Base-by-base conservation (phyloP, 345 rosid species). In the Arabidopsis arenosa region DNA sequence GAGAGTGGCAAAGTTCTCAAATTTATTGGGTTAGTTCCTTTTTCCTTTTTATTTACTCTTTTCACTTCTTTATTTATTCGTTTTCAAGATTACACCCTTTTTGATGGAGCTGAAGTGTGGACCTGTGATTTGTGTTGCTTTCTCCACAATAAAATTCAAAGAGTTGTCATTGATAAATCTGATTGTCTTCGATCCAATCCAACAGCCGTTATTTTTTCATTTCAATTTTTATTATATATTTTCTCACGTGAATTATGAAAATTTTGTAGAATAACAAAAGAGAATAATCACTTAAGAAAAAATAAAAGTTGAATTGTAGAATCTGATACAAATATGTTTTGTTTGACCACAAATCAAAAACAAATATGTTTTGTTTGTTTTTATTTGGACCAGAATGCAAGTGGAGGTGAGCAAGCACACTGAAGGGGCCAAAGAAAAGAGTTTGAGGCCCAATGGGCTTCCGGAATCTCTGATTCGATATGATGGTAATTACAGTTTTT, bases 361-460 rank as follows among this genome's bases (percentile, higher is more conserved):
- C 5, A 61, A 32, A 41, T 61, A 32, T 68, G 49, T 43, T 61
- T 33, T 68, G 49, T 61, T 67, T 68, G 47, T 48, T 68, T 66
- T 32, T 13, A 15, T 76, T 66, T 62, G 75, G 51, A 86, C 52
- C 83, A 94, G 98, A 54, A 94, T 94, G 98, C 97, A 78, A 82
- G 96, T 94, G 84, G 98, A 94, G 76, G 98, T 92, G 79, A 94
- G 97, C 88, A 92, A 90, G 83, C 90, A 84, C 28, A 94, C 98
- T 1, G 97, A 94, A 81, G 97, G 98, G 37, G 52, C 85, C 81
- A 92, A 88, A 86, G 98, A 92, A 21, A 94, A 92, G 80, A 56
- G 33, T 70, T 7, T 88, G 32, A 89, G 98, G 26, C 98, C 98
- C 71, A 94, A 92, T 83, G 98, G 98, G 81, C 80, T 94, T 83